A percentile compares a stretch with the other conserved stretches of the same genome.
Evolutionary conservation across 106 monocot genomes (phyloP).

Genomic region (Acorus gramineus): DNA sequence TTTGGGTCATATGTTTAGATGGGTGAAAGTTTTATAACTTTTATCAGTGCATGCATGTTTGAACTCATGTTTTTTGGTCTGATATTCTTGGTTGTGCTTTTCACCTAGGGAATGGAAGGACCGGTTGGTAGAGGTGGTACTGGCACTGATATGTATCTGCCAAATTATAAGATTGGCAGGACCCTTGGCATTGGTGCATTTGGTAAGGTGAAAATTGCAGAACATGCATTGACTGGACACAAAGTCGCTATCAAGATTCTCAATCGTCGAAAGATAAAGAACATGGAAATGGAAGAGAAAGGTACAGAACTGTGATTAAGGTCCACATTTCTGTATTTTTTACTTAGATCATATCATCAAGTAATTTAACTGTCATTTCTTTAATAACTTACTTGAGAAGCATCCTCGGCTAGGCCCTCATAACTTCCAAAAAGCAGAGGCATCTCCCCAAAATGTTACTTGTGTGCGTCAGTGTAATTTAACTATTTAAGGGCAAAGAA

Average conservation of each 20-base stretch:
- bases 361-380: not conserved
- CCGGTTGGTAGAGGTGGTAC: slow-evolving; percentile 11
- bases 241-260: slow-evolving; percentile 29
- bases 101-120: slow-evolving; percentile 6
- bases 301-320: slow-evolving; percentile 13
- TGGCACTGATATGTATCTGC: slow-evolving; percentile 22
- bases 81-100: too few relatives aligned
- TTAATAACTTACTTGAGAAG: too few relatives aligned
- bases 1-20: too few relatives aligned
- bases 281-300: slow-evolving; percentile 49
- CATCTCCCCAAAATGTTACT: too few relatives aligned
- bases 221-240: slow-evolving; percentile 43
- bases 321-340: not conserved
- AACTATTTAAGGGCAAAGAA: too few relatives aligned
- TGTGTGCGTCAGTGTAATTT: too few relatives aligned
- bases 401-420: too few relatives aligned
- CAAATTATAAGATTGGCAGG: slow-evolving; percentile 37
- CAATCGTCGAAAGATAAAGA: too few relatives aligned
- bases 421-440: too few relatives aligned
- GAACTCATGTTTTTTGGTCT: too few relatives aligned
- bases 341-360: not conserved
- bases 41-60: too few relatives aligned
- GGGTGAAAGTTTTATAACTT: too few relatives aligned
- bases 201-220: slow-evolving; percentile 51
- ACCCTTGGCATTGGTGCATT: slow-evolving; percentile 51